Percentiles rank a stretch among this genome's conserved stretches.
Evolutionary conservation across 2,329 filamentous ascomycete genomes (phyloP).

Genomic region (Macrophomina phaseolina): DNA sequence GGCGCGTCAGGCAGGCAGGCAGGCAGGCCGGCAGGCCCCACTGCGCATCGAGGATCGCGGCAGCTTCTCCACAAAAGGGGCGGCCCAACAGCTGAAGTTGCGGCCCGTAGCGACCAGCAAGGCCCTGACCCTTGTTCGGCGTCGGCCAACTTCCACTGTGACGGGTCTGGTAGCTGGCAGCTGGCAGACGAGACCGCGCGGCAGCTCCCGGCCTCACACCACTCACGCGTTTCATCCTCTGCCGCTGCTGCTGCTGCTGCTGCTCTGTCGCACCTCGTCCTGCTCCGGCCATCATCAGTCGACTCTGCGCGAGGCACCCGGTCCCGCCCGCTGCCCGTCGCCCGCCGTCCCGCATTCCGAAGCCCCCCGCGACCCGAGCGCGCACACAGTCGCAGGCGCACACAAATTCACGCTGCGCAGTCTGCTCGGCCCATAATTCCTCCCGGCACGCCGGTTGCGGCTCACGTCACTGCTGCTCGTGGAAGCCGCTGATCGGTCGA

Average conservation of each 20-base stretch:
- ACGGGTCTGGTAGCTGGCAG: slow-evolving; percentile 6
- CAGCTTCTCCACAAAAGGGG: slow-evolving; percentile 12
- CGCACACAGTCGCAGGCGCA: background rate
- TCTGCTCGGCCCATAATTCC: background rate
- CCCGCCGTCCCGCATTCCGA: slow-evolving; percentile 9
- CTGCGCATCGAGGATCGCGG: slow-evolving; percentile 20
- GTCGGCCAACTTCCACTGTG: slow-evolving; percentile 10
- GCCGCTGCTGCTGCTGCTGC: background rate
- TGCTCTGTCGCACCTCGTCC: background rate
- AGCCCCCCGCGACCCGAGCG: slow-evolving; percentile 4
- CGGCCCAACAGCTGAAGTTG: slow-evolving; percentile 15
- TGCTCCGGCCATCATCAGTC: background rate
- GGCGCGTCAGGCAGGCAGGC: background rate
- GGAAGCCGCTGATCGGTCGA: background rate
- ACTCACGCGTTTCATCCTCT: slow-evolving; percentile 13
- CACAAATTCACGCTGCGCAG: background rate
- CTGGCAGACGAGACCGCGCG: background rate
- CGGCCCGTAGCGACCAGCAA: slow-evolving; percentile 16
- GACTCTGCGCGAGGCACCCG: background rate
- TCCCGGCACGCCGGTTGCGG: slow-evolving; percentile 3
- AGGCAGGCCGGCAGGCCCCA: background rate
- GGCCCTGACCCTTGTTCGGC: background rate
- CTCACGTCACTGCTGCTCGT: slow-evolving; percentile 14
- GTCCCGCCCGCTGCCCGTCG: background rate
- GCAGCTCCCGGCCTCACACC: slow-evolving; percentile 22